Percentiles rank a stretch among this genome's conserved stretches.
Evolutionary conservation across 768 basidiomycete genomes (phyloP).

Genomic region (Heimioporus sp.): DNA sequence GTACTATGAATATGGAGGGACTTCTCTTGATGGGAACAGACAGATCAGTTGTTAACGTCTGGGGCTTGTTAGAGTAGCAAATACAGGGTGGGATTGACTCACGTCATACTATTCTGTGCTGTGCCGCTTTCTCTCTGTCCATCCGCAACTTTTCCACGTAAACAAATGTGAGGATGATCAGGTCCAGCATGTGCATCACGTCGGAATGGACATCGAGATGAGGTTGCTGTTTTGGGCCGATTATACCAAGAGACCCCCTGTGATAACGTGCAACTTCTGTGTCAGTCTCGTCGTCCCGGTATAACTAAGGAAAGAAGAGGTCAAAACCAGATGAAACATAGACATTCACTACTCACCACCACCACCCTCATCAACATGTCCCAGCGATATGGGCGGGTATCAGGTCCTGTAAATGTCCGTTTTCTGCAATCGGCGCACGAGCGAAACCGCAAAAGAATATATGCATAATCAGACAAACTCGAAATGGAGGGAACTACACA

Average conservation of each 20-base stretch:
- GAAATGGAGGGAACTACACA: constrained; percentile 9
- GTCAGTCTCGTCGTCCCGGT: constrained; percentile 8
- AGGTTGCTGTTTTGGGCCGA: constrained; percentile 7
- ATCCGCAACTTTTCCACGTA: constrained; percentile 24
- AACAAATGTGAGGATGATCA: constrained; percentile 24
- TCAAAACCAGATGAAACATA: background rate
- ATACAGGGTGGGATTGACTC: too few species aligned
- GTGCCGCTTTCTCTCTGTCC: background rate
- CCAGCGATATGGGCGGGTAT: constrained; percentile 34
- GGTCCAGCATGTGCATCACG: constrained; percentile 22
- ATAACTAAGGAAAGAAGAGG: constrained; percentile 7
- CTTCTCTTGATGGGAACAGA: too few species aligned
- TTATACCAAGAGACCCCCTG: constrained; percentile 14
- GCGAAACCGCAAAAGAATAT: too few species aligned
- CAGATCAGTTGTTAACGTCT: too few species aligned
- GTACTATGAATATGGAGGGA: too few species aligned
- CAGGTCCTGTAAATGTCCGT: constrained; percentile 29
- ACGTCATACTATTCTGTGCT: too few species aligned
- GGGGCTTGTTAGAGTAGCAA: too few species aligned
- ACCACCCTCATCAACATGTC: constrained; percentile 12
- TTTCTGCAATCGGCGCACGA: constrained; percentile 1
- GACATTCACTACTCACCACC: constrained; percentile 5
- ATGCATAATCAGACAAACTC: too few species aligned
- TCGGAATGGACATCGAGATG: constrained; percentile 16
- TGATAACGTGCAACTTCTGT: constrained; percentile 17